Conservation (phyloP, 2,329 filamentous ascomycete genomes). For the Aspergillus candidus region DNA sequence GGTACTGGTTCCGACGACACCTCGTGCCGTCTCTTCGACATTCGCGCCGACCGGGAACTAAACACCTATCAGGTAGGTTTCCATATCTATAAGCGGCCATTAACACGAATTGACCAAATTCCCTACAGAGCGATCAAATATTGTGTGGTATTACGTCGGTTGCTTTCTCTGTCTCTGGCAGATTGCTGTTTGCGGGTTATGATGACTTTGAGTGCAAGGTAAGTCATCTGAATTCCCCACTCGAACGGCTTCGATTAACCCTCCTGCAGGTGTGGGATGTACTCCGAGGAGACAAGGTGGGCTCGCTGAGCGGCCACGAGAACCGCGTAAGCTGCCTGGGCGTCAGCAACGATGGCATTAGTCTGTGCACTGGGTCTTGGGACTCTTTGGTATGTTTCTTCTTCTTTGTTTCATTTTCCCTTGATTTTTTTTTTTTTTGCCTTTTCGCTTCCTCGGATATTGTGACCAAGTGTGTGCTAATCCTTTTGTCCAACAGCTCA, state of each 20-base stretch:
- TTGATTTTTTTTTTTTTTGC: no score
- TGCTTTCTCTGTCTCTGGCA: constrained; percentile 92
- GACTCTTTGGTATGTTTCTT: constrained; percentile 79
- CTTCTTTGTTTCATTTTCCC: neutral
- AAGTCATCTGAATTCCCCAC: constrained; percentile 27
- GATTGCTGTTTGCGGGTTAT: constrained; percentile 92
- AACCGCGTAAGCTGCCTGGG: constrained; percentile 98
- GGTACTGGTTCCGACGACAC: constrained; percentile 97
- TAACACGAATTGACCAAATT: constrained; percentile 5
- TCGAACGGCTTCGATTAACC: constrained; percentile 17
- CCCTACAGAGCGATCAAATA: constrained; percentile 79
- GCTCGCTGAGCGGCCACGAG: constrained; percentile 92
- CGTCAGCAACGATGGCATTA: constrained; percentile 98
- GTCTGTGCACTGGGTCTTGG: constrained; percentile 98
- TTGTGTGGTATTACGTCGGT: constrained; percentile 98
- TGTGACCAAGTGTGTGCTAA: constrained; percentile 6
- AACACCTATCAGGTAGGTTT: constrained; percentile 59
- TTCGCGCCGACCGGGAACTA: constrained; percentile 80
- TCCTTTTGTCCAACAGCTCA: constrained; percentile 53
- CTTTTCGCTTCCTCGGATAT: no score
- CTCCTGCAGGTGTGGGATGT: constrained; percentile 83
- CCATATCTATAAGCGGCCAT: neutral
- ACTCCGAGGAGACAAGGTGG: constrained; percentile 92
- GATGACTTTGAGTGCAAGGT: constrained; percentile 99
- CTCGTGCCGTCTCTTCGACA: constrained; percentile 94